Percentiles rank a stretch among this genome's conserved stretches.
Evolutionary conservation across 2,329 filamentous ascomycete species (phyloP).

Genomic region (Botrytis fragariae): DNA sequence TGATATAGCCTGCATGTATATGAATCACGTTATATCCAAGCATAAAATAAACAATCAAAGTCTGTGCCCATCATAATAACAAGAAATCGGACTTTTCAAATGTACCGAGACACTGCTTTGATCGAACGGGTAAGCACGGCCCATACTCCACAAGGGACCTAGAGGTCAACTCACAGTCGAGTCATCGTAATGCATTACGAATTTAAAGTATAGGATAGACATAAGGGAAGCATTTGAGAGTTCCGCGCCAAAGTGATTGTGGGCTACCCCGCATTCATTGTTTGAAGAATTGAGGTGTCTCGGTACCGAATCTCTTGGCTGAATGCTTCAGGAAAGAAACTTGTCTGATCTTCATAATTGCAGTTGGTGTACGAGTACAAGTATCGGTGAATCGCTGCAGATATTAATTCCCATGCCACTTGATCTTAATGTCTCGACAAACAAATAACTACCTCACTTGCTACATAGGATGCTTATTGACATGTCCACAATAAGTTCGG

Average conservation of each 20-base stretch:
- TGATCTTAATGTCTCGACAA: not conserved
- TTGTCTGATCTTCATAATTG: not conserved
- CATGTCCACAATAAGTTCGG: no score
- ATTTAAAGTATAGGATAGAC: not conserved
- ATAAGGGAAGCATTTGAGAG: not conserved
- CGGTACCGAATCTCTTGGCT: not conserved
- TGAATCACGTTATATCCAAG: not conserved
- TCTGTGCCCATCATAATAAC: not conserved
- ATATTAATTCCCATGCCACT: not conserved
- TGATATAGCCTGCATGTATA: no score
- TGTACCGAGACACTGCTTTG: not conserved
- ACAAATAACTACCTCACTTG: not conserved
- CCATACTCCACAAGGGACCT: not conserved
- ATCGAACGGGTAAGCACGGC: not conserved
- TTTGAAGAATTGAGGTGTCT: not conserved
- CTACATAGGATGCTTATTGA: not conserved
- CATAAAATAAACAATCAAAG: not conserved
- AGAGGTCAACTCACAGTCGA: not conserved
- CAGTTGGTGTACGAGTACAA: not conserved
- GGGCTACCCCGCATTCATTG: not conserved
- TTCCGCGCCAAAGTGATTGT: not conserved
- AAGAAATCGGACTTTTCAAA: not conserved
- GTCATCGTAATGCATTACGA: constrained; percentile 4
- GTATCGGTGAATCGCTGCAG: not conserved
- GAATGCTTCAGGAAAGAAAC: not conserved